These are phyloP conservation scores for Ophiocordyceps unilateralis DNA, from an alignment of 2,329 filamentous ascomycete species.

Conservation along the genomic window DNA sequence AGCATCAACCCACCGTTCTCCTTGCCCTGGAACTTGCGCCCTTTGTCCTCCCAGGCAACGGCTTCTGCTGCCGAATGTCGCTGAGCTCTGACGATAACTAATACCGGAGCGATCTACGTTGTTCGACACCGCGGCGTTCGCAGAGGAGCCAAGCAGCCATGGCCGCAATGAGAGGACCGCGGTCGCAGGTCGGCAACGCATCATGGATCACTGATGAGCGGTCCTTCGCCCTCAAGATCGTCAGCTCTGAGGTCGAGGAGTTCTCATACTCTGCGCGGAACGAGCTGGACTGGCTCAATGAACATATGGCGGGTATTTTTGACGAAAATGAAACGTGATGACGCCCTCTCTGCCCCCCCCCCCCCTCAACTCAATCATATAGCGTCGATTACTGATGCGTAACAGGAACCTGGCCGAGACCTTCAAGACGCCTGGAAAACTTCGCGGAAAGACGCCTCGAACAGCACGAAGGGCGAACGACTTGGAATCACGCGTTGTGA, in stretches of 20 bases:
- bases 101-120: neutral
- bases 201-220: slow-evolving; percentile 80
- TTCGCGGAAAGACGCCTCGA: slow-evolving; percentile 66
- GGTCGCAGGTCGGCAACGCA: slow-evolving; percentile 58
- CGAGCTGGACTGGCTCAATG: slow-evolving; percentile 95
- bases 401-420: slow-evolving; percentile 74
- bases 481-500: slow-evolving; percentile 45
- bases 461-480: slow-evolving; percentile 45
- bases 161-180: slow-evolving; percentile 35
- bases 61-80: neutral
- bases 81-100: slow-evolving; percentile 2
- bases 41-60: neutral
- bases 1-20: slow-evolving; percentile 5
- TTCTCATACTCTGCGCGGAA: slow-evolving; percentile 84
- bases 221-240: slow-evolving; percentile 56
- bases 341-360: slow-evolving; percentile 3
- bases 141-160: slow-evolving; percentile 10
- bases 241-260: slow-evolving; percentile 74
- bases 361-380: neutral
- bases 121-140: slow-evolving; percentile 2
- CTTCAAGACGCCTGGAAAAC: slow-evolving; percentile 84
- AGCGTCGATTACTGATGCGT: slow-evolving; percentile 3
- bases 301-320: slow-evolving; percentile 94
- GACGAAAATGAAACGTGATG: slow-evolving; percentile 64
- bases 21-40: neutral